Evolutionary conservation across 106 monocot genomes (phyloP).

Genomic region (Acorus gramineus): DNA sequence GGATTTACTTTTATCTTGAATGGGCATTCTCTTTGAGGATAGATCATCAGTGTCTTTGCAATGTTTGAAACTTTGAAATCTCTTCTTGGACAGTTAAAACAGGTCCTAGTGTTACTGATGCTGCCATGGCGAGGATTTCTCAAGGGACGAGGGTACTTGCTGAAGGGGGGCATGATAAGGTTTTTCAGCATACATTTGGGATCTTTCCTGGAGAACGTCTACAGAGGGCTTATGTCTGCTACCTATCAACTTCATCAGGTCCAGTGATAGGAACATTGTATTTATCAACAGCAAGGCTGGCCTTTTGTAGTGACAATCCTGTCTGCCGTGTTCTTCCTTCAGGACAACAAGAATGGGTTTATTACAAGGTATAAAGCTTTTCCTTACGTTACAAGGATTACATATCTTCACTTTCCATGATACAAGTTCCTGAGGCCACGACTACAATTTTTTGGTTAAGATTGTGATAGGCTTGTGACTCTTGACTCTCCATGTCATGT

Average conservation of each 20-base stretch:
- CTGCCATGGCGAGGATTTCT: slow-evolving; percentile 58
- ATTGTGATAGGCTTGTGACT: no score
- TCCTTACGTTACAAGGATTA: no score
- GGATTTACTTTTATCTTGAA: no score
- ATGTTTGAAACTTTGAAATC: background rate
- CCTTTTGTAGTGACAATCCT: slow-evolving; percentile 79
- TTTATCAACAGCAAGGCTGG: slow-evolving; percentile 50
- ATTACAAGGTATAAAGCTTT: slow-evolving; percentile 55
- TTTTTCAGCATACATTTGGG: slow-evolving; percentile 66
- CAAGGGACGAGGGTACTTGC: slow-evolving; percentile 75
- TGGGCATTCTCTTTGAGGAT: no score
- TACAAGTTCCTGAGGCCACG: no score
- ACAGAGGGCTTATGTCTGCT: slow-evolving; percentile 65
- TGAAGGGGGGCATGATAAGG: slow-evolving; percentile 70
- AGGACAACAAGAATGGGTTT: slow-evolving; percentile 41
- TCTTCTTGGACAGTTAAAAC: slow-evolving; percentile 52
- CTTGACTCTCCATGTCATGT: no score
- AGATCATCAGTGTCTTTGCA: no score
- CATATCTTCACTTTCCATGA: no score
- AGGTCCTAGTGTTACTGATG: slow-evolving; percentile 52
- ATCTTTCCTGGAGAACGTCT: slow-evolving; percentile 55
- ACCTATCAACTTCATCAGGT: slow-evolving; percentile 77
- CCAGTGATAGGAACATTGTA: slow-evolving; percentile 85
- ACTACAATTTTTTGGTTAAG: no score
- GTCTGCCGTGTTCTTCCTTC: slow-evolving; percentile 20